Conservation (phyloP, 768 basidiomycete species). For the Cubamyces sp. region DNA sequence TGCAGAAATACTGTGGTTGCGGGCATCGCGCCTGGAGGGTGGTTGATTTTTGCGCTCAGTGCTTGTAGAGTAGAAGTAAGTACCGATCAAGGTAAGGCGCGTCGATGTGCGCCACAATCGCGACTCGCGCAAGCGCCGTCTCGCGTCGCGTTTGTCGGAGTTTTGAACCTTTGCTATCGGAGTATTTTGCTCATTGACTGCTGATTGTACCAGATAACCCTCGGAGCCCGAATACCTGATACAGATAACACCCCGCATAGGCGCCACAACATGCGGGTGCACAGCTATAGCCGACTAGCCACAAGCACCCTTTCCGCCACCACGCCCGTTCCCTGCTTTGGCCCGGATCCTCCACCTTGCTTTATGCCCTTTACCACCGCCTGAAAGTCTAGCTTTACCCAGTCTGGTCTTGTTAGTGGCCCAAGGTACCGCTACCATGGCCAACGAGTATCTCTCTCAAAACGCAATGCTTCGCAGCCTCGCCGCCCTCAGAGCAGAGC, state of each 20-base stretch:
- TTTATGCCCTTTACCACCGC: no score
- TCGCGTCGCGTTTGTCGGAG: no score
- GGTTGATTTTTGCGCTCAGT: background rate
- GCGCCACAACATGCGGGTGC: no score
- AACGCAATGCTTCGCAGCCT: slow-evolving; percentile 6
- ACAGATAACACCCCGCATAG: no score
- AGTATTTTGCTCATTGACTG: no score
- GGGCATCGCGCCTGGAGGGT: background rate
- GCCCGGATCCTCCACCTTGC: no score
- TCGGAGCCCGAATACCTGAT: no score
- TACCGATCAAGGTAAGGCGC: background rate
- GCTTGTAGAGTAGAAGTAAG: background rate
- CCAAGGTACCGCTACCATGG: background rate
- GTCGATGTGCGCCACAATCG: background rate
- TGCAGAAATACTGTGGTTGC: slow-evolving; percentile 52
- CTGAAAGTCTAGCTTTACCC: no score
- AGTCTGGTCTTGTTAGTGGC: background rate
- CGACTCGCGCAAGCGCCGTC: background rate
- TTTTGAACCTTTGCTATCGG: no score
- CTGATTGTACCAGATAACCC: no score
- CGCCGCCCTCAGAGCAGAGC: slow-evolving; percentile 3
- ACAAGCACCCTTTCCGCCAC: background rate
- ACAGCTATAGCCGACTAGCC: background rate
- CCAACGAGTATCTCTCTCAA: background rate
- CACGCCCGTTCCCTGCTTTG: background rate